These are phyloP conservation scores for Fraxinus baroniana DNA, from an alignment of 305 asterid species.

Conservation along the genomic window DNA sequence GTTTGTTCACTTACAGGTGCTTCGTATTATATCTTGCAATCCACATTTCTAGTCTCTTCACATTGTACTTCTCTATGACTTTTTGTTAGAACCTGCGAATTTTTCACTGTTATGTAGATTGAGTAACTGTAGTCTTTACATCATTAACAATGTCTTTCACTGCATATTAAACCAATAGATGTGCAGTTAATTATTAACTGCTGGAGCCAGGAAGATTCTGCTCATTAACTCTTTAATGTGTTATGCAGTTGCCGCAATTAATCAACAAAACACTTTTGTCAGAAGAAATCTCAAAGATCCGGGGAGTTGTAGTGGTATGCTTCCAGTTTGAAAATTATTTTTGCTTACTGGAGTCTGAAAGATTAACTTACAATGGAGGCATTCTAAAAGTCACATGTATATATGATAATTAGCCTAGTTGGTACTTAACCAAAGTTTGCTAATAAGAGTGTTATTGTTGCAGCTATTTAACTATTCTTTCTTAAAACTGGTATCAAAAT, in stretches of 20 bases:
- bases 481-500: slow-evolving; percentile 2
- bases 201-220: slow-evolving; percentile 11
- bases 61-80: background rate
- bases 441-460: background rate
- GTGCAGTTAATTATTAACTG: slow-evolving; percentile 7
- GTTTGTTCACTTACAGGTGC: slow-evolving; percentile 92
- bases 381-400: background rate
- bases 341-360: slow-evolving; percentile 23
- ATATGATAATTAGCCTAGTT: background rate
- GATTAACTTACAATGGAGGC: slow-evolving; percentile 7
- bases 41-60: slow-evolving; percentile 2
- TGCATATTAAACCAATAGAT: slow-evolving; percentile 8
- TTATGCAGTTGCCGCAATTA: slow-evolving; percentile 85
- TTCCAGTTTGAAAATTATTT: slow-evolving; percentile 20
- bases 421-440: background rate
- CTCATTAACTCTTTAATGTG: slow-evolving; percentile 21
- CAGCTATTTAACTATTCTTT: background rate
- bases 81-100: background rate
- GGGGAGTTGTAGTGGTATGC: slow-evolving; percentile 66
- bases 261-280: slow-evolving; percentile 57
- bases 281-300: slow-evolving; percentile 69
- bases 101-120: slow-evolving; percentile 1
- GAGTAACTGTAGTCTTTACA: slow-evolving; percentile 8
- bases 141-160: slow-evolving; percentile 1
- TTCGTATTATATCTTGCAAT: slow-evolving; percentile 14